phyloP scores from a whole-genome alignment of 2,329 filamentous ascomycete species.

The Aspergillus brasiliensis region DNA sequence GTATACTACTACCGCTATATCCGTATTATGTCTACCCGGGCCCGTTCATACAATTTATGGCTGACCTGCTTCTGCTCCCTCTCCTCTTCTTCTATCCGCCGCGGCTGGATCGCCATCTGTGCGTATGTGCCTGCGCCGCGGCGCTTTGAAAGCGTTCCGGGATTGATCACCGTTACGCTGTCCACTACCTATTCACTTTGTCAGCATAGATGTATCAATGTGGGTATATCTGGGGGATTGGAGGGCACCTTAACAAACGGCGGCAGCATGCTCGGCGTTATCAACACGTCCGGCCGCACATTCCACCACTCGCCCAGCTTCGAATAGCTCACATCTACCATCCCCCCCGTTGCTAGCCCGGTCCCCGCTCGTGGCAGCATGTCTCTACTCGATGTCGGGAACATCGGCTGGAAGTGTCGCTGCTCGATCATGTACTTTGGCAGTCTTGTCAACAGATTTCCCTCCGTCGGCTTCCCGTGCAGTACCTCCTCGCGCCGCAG shows the following conservation, averaged over 20 bases:
- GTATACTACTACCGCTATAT: conserved; percentile 55
- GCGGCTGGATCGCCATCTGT: conserved; percentile 72
- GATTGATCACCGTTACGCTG: conserved; percentile 86
- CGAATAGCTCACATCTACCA: conserved; percentile 79
- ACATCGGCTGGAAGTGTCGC: conserved; percentile 86
- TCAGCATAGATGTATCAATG: too few species aligned
- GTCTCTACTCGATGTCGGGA: conserved; percentile 73
- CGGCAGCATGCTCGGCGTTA: conserved; percentile 79
- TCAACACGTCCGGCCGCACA: conserved; percentile 78
- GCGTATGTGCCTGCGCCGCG: conserved; percentile 84
- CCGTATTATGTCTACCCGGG: conserved; percentile 82
- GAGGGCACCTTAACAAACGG: conserved; percentile 79
- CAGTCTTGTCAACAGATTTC: conserved; percentile 69
- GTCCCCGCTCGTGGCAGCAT: conserved; percentile 67
- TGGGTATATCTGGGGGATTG: too few species aligned
- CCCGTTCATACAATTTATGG: conserved; percentile 78
- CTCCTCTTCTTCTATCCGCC: conserved; percentile 61
- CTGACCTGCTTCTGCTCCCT: conserved; percentile 60
- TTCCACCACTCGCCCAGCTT: conserved; percentile 91
- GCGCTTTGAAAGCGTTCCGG: conserved; percentile 81
- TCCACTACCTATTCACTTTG: conserved; percentile 71
- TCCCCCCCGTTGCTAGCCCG: conserved; percentile 68
- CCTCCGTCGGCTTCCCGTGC: conserved; percentile 57
- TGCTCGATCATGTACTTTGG: conserved; percentile 82
- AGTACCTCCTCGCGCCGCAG: conserved; percentile 72